phyloP scores from a whole-genome alignment of 2,329 filamentous ascomycete genomes.

The Fusarium torulosum region DNA sequence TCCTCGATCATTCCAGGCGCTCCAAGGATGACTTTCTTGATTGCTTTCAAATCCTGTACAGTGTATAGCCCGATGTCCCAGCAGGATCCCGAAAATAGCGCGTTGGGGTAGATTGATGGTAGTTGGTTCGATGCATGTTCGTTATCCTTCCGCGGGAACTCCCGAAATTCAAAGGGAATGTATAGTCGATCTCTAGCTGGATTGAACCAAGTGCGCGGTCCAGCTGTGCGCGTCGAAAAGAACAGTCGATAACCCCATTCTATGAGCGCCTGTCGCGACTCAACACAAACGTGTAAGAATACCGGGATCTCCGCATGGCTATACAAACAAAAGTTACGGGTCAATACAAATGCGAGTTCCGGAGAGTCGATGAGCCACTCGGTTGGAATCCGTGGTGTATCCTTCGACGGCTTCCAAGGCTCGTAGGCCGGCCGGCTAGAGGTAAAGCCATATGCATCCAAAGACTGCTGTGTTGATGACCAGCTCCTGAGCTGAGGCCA shows the following conservation, averaged over 20 bases:
- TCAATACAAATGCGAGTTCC: background rate
- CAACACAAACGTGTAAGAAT: slow-evolving; percentile 1
- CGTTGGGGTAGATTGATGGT: no score
- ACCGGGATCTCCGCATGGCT: background rate
- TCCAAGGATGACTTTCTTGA: background rate
- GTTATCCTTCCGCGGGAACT: background rate
- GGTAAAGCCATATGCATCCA: background rate
- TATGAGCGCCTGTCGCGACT: background rate
- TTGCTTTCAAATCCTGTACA: background rate
- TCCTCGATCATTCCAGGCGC: rapidly evolving
- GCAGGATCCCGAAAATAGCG: background rate
- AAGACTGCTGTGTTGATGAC: background rate
- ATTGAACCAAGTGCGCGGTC: background rate
- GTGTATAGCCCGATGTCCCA: slow-evolving; percentile 9
- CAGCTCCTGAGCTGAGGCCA: background rate
- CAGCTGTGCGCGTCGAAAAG: background rate
- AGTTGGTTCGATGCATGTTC: no score
- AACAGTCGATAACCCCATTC: background rate
- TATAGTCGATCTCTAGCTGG: background rate
- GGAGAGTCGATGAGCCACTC: background rate
- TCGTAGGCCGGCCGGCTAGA: background rate
- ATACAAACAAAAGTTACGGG: background rate
- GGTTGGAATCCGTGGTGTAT: background rate
- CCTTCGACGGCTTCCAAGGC: background rate
- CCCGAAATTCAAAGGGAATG: background rate